These are phyloP conservation scores for Tetraselmis chui DNA, from an alignment of 139 green algal species.

Conservation along the genomic window DNA sequence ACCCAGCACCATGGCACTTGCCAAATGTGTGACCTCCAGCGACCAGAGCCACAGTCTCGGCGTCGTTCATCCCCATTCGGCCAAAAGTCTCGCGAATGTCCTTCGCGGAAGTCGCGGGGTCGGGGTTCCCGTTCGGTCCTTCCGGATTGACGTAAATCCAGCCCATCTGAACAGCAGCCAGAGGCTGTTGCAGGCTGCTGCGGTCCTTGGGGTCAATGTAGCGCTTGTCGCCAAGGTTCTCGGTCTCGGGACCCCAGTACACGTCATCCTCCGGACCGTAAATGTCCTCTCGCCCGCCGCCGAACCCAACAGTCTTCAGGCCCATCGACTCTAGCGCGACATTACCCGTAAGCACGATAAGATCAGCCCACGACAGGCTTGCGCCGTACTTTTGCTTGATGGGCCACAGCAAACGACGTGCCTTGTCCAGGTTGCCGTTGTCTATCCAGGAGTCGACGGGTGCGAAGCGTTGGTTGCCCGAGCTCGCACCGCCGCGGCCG, in stretches of 20 bases:
- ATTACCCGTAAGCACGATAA: conserved; percentile 18
- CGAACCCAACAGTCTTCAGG: conserved; percentile 16
- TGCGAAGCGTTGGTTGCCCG: conserved; percentile 9
- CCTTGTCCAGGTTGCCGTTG: conserved; percentile 39
- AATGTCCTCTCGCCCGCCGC: conserved; percentile 15
- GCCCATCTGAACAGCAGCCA: conserved; percentile 19
- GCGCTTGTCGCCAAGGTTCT: background rate
- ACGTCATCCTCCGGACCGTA: background rate
- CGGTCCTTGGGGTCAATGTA: background rate
- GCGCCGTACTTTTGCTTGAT: conserved; percentile 34
- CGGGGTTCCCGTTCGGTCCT: conserved; percentile 22
- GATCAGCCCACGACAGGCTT: conserved; percentile 20
- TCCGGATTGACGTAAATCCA: conserved; percentile 42
- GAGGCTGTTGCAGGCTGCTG: conserved; percentile 6
- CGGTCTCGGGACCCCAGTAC: background rate
- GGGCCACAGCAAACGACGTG: conserved; percentile 23
- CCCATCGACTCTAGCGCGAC: background rate
- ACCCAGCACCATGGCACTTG: conserved; percentile 24
- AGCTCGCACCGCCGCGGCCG: conserved; percentile 10
- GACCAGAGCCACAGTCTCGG: conserved; percentile 7
- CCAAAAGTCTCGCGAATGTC: conserved; percentile 39
- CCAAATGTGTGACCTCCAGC: conserved; percentile 42
- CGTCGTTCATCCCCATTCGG: conserved; percentile 21
- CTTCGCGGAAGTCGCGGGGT: conserved; percentile 10
- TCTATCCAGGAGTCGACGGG: conserved; percentile 18